A percentile compares a stretch with the other conserved stretches of the same genome.
Conservation (phyloP, 176 grass and related monocot genomes). For the Musa acuminata region DNA sequence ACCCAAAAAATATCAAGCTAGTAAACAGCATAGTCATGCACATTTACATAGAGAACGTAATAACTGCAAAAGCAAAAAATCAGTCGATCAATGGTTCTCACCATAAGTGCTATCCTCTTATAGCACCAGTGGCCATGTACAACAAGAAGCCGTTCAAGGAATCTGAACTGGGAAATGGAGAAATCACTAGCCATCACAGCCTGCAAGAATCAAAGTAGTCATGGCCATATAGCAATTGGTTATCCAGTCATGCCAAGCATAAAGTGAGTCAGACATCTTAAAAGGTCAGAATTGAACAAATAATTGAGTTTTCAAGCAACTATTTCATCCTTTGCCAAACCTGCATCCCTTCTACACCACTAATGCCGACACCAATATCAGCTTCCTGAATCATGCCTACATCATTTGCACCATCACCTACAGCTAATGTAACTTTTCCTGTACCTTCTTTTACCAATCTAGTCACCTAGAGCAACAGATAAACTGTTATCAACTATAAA, state of each 20-base stretch:
- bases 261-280: constrained; percentile 1
- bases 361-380: constrained; percentile 98
- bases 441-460: constrained; percentile 94
- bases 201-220: constrained; percentile 36
- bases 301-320: not conserved
- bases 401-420: constrained; percentile 99
- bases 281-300: constrained; percentile 1
- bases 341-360: constrained; percentile 99
- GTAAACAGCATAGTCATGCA: not conserved
- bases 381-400: constrained; percentile 99
- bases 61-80: not conserved
- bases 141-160: constrained; percentile 80
- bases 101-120: constrained; percentile 94
- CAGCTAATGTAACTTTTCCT: constrained; percentile 85
- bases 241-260: not conserved
- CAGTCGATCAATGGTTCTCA: constrained; percentile 17
- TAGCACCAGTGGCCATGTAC: constrained; percentile 98
- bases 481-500: not conserved
- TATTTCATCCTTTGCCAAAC: constrained; percentile 12
- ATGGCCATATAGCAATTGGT: not conserved
- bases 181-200: constrained; percentile 99
- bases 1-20: constrained; percentile 20
- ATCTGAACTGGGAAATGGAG: constrained; percentile 89
- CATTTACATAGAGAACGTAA: no score
- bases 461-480: constrained; percentile 58